Base-by-base conservation (phyloP, 2,329 filamentous ascomycete genomes). In the Botrytis elliptica region DNA sequence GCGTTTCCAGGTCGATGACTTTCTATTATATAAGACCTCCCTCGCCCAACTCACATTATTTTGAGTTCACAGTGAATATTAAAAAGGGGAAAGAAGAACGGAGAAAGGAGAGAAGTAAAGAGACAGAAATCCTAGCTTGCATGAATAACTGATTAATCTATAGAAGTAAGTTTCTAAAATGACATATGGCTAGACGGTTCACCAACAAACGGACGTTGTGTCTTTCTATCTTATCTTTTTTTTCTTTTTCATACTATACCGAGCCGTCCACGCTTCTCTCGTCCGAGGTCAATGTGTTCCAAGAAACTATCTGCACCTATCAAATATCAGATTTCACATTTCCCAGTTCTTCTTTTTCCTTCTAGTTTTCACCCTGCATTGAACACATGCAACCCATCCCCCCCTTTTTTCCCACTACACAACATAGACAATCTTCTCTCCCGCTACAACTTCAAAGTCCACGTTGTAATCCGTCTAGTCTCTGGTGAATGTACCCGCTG, bases 1-100 rank as follows among this genome's bases (percentile, higher is more conserved):
- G 44, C 46, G 65, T 67, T 55, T 40, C 65, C 65, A 40, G 44
- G 65, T 7, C 65, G 22, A 67, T 67, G 46, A 22, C 44, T 40
- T 22, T 67, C 25, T 55, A 29, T 25, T 18, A 33, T 44, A 16
- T 9, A 49, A 36, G 29, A 55, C 44, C 22, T 55, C 46, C 20
- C 46, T 20, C 44, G 1, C 9, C 33, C 46, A n/a, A 38, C 22
- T 52, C 1, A 2, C 6, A 20, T 67, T n/a, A 1, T 42, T 6
- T 14, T 38, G 22, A 20, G 20, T n/a, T 38, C 22, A 38, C 2
- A 40, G 22, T 29, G 46, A 40, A 55, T 29, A 14, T 40, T 18
- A 2, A 63, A 42, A 67, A 33, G 52, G 52, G n/a, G 52, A 57
- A 46, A n/a, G 7, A 55, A 55, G 49, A 16, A n/a, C 25, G 33